A percentile compares a stretch with the other conserved stretches of the same genome.
These are phyloP conservation scores for Coemansia sp. DNA, from an alignment of 192 early-diverging fungal species.

Conservation along the genomic window DNA sequence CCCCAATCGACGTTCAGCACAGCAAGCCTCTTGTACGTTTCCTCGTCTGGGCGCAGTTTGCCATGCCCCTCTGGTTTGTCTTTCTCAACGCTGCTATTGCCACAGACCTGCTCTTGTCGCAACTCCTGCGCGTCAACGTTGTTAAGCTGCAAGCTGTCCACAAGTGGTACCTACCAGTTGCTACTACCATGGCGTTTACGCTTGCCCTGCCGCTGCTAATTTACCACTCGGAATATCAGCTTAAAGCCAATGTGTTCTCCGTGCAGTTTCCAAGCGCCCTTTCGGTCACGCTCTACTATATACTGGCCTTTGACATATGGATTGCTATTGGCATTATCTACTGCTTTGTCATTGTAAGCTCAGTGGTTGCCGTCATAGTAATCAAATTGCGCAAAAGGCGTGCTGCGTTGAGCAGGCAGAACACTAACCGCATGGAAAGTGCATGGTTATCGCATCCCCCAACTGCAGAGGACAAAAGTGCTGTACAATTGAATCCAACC, in stretches of 20 bases:
- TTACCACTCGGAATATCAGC: constrained; percentile 45
- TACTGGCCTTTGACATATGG: constrained; percentile 50
- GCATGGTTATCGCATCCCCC: constrained; percentile 2
- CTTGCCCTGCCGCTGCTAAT: constrained; percentile 43
- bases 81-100: constrained; percentile 47
- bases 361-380: constrained; percentile 31
- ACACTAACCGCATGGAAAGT: constrained; percentile 10
- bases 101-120: constrained; percentile 45
- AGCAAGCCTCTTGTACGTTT: constrained; percentile 40
- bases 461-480: constrained; percentile 1
- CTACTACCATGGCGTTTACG: constrained; percentile 27
- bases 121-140: constrained; percentile 24
- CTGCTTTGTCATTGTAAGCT: constrained; percentile 44
- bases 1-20: constrained; percentile 26
- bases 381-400: constrained; percentile 38
- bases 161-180: constrained; percentile 43
- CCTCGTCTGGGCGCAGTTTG: constrained; percentile 51
- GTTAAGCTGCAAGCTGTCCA: constrained; percentile 31
- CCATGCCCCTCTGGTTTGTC: constrained; percentile 52
- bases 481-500: too few species aligned
- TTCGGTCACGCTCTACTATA: constrained; percentile 47
- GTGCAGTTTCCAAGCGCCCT: constrained; percentile 51
- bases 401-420: constrained; percentile 28
- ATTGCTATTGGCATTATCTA: constrained; percentile 46
- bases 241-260: constrained; percentile 37